Evolutionary conservation across 306 rosid genomes (phyloP), one percentile per base, ranked within the genome.

Genomic region (Betula pendula): DNA sequence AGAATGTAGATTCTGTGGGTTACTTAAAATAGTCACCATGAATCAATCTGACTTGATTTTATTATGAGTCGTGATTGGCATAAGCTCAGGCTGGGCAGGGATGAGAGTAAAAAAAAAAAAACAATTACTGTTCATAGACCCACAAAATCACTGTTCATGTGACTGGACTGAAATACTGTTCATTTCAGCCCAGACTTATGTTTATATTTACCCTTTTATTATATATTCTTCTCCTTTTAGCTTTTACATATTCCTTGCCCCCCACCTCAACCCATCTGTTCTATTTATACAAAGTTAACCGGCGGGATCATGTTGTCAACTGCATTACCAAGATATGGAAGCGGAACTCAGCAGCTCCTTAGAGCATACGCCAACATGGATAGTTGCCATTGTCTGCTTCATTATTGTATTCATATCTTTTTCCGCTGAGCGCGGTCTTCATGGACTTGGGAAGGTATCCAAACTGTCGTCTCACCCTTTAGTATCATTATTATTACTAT

Each of bases 281-380:
- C 38, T 38, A 38, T 19, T 8, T 63, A 63, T 65, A 65, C 25
- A 35, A 65, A 16, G 47, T 19, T 65, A 17, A 27, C n/a, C 4
- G 33, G 33, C 33, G 1, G 38, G 16, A 17, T 20, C 31, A 6
- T 9, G 31, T 68, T 79, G 52, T 56, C 68, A 72, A 51, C 71
- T 67, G 40, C 43, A 80, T 25, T 80, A 69, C 60, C 44, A 35
- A 70, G 79, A 58, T 74, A 87, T 88, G 87, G 90, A 84, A 20
- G 86, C 82, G 77, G 92, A 84, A 75, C 77, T 63, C 70, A 85
- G 72, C 82, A 75, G 74, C 71, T 90, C 92, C 42, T 85, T 96
- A 29, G 98, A 92, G 86, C 91, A 73, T 72, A 91, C 96, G 27
- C 93, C 99, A 29, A 91, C 97, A 62, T 96, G 99, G 99, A 87